Evolutionary conservation across 2,329 filamentous ascomycete species (phyloP).

Genomic region (Cryphonectria carpinicola): DNA sequence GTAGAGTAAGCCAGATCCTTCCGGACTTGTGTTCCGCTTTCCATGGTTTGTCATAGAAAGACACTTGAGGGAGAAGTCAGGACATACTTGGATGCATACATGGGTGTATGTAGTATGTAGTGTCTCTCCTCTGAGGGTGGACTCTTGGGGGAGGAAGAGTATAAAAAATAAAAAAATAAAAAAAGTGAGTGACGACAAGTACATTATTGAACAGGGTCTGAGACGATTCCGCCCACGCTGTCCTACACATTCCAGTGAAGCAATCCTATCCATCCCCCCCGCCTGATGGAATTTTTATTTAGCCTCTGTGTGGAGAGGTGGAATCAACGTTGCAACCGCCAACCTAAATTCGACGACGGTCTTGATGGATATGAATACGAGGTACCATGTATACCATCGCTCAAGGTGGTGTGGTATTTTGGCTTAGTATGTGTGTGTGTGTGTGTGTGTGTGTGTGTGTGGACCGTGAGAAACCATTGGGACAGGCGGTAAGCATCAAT

Average conservation of each 20-base stretch:
- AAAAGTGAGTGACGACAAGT: not conserved
- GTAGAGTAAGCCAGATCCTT: not conserved
- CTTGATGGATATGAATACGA: not conserved
- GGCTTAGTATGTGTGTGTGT: not conserved
- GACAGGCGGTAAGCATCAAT: not conserved
- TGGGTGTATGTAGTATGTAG: no score
- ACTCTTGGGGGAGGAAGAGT: no score
- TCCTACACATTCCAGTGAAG: conserved; percentile 1
- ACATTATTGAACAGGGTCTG: not conserved
- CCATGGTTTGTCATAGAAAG: not conserved
- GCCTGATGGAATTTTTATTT: not conserved
- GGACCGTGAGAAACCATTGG: not conserved
- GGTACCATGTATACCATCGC: not conserved
- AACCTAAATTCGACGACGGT: conserved; percentile 1
- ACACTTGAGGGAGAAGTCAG: no score
- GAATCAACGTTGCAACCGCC: not conserved
- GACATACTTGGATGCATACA: no score
- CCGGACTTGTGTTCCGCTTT: no score
- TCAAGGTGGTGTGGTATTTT: not conserved
- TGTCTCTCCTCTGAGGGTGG: no score
- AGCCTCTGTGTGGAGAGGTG: conserved; percentile 5
- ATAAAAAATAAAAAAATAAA: no score
- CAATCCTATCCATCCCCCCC: not conserved
- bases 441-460: not conserved
- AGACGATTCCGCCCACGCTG: not conserved